Conservation (phyloP, 2,329 filamentous ascomycete species). For the Fusarium robinianum region DNA sequence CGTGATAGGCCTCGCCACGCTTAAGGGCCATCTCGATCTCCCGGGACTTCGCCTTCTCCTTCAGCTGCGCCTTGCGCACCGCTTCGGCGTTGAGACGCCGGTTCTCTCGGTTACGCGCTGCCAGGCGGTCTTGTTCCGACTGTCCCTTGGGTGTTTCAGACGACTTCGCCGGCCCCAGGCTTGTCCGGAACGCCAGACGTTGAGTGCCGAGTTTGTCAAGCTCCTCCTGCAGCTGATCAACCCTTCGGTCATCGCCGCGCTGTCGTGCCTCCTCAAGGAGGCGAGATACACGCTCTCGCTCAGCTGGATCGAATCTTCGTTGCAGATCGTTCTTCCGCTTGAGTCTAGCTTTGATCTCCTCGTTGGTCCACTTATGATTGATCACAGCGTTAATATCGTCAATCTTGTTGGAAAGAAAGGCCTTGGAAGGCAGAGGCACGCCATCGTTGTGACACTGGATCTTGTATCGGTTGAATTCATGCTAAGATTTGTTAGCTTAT, state of each 20-base stretch:
- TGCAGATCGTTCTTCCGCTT: constrained; percentile 70
- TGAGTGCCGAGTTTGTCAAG: constrained; percentile 67
- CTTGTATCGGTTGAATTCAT: constrained; percentile 82
- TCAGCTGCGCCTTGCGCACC: constrained; percentile 87
- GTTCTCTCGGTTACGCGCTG: constrained; percentile 82
- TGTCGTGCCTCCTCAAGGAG: constrained; percentile 69
- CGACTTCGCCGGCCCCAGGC: constrained; percentile 59
- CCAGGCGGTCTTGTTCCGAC: constrained; percentile 79
- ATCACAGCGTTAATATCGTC: constrained; percentile 80
- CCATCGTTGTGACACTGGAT: constrained; percentile 73
- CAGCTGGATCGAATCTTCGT: constrained; percentile 66
- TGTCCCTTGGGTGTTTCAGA: constrained; percentile 52
- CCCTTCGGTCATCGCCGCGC: constrained; percentile 63
- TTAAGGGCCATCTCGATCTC: constrained; percentile 64
- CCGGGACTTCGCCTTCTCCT: constrained; percentile 70
- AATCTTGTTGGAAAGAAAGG: constrained; percentile 71
- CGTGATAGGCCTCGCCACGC: constrained; percentile 64
- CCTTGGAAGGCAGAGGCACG: constrained; percentile 73
- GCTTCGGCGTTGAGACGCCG: constrained; percentile 83
- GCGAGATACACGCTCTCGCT: constrained; percentile 69
- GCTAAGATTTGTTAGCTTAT: constrained; percentile 49
- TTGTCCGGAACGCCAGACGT: constrained; percentile 75
- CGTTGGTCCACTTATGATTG: constrained; percentile 79
- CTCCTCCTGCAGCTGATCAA: constrained; percentile 60
- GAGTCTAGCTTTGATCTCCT: constrained; percentile 80